Evolutionary conservation across 805 yeast genomes (phyloP), one percentile per base, ranked within the genome.

Genomic region (Lipomyces orientalis): DNA sequence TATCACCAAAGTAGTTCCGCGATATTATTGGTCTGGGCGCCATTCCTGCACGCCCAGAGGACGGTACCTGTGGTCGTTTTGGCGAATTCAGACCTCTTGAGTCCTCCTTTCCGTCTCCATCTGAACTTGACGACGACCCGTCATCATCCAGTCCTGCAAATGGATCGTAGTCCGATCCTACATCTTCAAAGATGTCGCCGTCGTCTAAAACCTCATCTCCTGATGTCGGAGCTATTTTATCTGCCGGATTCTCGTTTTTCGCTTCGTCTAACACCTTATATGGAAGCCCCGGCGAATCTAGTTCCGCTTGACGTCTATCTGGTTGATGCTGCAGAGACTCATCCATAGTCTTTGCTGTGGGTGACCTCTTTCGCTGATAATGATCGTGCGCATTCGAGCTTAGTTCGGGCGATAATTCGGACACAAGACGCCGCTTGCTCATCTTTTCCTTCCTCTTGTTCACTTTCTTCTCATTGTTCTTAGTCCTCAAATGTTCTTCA

Each of bases 161-260:
- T 7, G 73, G 73, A 54, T 70, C 60, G 54, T 70, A 70, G 52
- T 70, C 73, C 9, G 66, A 46, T 7, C 72, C 71, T 14, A 64
- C 73, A 37, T 70, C 72, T 7, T 64, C 65, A 35, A 70, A 70
- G 12, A 70, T 70, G 39, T 70, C 69, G 29, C 57, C 66, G n/a
- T 59, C 71, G 37, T 52, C 55, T 9, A 25, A 16, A 5, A 1
- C n/a, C 6, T 25, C 55, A 5, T 52, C 55, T 52, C n/a, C 34
- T 25, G 55, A 19, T 25, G 2, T 39, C 49, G 12, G 16, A 39
- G 49, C n/a, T 12, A 39, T 16, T 14, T 12, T 12, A 1, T 14
- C n/a, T 12, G 49, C n/a, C n/a, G 49, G 2, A 39, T 14, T 12
- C 49, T 39, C 49, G n/a, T 16, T 39, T 16, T 12, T 39, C 49